Evolutionary conservation across 2,329 filamentous ascomycete genomes (phyloP).

Genomic region (Ophiostoma perfectum): DNA sequence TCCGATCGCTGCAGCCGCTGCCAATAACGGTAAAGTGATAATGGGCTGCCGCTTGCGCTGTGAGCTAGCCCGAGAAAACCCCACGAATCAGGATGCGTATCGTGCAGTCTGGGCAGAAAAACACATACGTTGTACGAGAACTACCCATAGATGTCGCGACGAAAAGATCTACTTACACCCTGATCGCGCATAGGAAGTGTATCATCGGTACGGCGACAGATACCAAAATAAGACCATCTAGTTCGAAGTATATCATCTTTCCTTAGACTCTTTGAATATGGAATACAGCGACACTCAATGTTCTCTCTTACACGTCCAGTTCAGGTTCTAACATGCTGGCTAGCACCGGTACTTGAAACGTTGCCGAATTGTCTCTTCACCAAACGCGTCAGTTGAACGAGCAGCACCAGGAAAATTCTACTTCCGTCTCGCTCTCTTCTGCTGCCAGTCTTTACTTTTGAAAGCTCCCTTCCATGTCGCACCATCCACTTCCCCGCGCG

Average conservation of each 20-base stretch:
- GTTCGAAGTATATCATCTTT: neutral
- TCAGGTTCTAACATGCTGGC: too few species aligned
- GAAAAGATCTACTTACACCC: too few species aligned
- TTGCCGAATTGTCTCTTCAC: too few species aligned
- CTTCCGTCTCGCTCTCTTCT: neutral
- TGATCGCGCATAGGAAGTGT: neutral
- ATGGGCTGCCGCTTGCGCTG: too few species aligned
- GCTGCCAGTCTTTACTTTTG: neutral
- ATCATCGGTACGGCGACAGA: neutral
- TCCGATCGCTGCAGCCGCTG: neutral
- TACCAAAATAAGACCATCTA: neutral
- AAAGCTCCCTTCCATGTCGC: neutral
- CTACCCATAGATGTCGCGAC: too few species aligned
- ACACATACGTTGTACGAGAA: too few species aligned
- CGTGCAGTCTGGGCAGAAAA: neutral
- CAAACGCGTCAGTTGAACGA: neutral
- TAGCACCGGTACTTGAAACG: too few species aligned
- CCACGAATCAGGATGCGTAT: constrained; percentile 18
- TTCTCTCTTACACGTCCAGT: neutral
- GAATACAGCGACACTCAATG: neutral
- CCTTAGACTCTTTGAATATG: too few species aligned
- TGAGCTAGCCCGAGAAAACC: constrained; percentile 11
- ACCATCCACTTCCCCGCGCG: constrained; percentile 1
- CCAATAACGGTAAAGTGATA: too few species aligned
- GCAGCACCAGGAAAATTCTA: neutral